Percentiles rank a stretch among this genome's conserved stretches.
phyloP scores from a whole-genome alignment of 179 eudicot genomes.

The Corrigiola litoralis region DNA sequence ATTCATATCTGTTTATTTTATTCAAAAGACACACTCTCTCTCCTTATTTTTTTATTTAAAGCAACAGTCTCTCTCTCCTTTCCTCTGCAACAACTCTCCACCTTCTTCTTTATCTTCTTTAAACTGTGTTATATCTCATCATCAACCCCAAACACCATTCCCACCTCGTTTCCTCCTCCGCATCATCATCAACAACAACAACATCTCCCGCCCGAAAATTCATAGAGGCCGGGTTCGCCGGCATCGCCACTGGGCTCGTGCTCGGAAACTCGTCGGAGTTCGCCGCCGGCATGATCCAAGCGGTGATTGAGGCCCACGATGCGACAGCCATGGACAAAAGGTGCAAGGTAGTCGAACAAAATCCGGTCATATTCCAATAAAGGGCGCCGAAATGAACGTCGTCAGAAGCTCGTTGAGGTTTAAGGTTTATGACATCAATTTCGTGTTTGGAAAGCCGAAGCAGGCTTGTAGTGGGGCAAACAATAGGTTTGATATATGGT shows the following conservation, averaged over 20 bases:
- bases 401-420: conserved; percentile 94
- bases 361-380: conserved; percentile 73
- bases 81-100: too few relatives aligned
- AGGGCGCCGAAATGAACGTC: conserved; percentile 89
- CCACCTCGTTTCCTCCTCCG: too few relatives aligned
- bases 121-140: too few relatives aligned
- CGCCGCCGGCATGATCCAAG: conserved; percentile 49
- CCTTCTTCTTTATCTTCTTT: too few relatives aligned
- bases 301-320: conserved; percentile 58
- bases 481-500: conserved; percentile 84
- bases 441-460: conserved; percentile 80
- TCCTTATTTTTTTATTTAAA: too few relatives aligned
- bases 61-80: too few relatives aligned
- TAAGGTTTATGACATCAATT: conserved; percentile 85
- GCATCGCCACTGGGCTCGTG: conserved; percentile 68
- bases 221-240: conserved; percentile 91
- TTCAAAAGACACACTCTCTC: too few relatives aligned
- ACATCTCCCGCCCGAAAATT: too few relatives aligned
- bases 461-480: conserved; percentile 80
- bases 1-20: too few relatives aligned
- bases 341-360: conserved; percentile 70
- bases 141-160: too few relatives aligned
- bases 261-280: conserved; percentile 54
- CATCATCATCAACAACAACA: too few relatives aligned
- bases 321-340: conserved; percentile 55